Conservation (phyloP, 768 basidiomycete genomes). For the Amanita pseudoporphyria region DNA sequence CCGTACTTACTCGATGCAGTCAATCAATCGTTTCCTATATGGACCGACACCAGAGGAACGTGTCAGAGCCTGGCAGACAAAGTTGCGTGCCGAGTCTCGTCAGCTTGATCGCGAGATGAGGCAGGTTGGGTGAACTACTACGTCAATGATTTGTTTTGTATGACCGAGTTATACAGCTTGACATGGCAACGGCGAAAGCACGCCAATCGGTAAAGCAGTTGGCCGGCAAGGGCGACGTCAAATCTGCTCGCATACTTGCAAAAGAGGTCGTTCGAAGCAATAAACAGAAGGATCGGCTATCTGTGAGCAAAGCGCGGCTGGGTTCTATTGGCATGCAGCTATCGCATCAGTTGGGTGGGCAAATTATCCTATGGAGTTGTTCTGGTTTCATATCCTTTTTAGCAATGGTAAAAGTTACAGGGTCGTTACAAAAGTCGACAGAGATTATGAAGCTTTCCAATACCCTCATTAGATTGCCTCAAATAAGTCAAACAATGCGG, state of each 20-base stretch:
- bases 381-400: conserved; percentile 4
- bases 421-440: conserved; percentile 94
- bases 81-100: conserved; percentile 74
- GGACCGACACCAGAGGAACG: conserved; percentile 95
- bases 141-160: not conserved
- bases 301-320: conserved; percentile 86
- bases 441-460: conserved; percentile 99
- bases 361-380: not conserved
- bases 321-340: conserved; percentile 88
- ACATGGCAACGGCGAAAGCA: conserved; percentile 72
- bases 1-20: conserved; percentile 45
- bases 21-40: conserved; percentile 89
- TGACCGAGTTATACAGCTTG: conserved; percentile 45
- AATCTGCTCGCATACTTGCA: conserved; percentile 87
- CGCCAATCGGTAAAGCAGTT: conserved; percentile 78
- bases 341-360: conserved; percentile 83
- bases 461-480: conserved; percentile 81
- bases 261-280: conserved; percentile 90
- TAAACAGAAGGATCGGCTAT: conserved; percentile 88
- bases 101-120: conserved; percentile 89
- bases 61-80: conserved; percentile 85
- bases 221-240: conserved; percentile 84
- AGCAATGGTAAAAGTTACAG: conserved; percentile 97
- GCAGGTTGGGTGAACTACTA: conserved; percentile 54
- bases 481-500: conserved; percentile 87